Base-by-base conservation (phyloP, 352 stramenopile genomes). In the Peronospora tabacina region DNA sequence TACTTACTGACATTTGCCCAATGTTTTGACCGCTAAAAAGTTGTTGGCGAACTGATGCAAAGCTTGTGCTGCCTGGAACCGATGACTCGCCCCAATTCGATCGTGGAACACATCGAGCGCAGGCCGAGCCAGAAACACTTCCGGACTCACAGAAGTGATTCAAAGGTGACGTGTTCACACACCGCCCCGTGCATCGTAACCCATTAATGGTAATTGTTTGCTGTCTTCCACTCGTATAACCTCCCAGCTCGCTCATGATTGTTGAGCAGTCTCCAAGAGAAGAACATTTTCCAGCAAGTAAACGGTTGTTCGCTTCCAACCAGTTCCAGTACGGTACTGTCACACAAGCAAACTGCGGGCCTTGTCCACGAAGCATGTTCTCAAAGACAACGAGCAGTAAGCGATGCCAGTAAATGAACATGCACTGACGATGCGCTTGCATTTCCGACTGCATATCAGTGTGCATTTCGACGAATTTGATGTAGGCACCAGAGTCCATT, bases 401-500 rank as follows among this genome's bases (percentile, higher is more conserved):
- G 7, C 79, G 75, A 47, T 90, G 79, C 82, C 82, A 93, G 61
- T 85, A 88, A 41, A 87, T 67, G 61, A 90, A 90, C 71, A 89
- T 87, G 44, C 77, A 88, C 60, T 76, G 64, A 15, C 63, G 49
- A 37, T 85, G 69, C 7, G 71, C 74, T 24, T 81, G 53, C 35
- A 51, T 61, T 33, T 78, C 62, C 5, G 71, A 81, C 41, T 64
- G 56, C 62, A 74, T 74, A 43, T 85, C 74, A 2, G 66, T 79
- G 62, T 85, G 74, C 41, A 85, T 79, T 47, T 75, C 66, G 24
- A 82, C 40, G 49, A 83, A 82, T 50, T 81, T 75, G 40, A 70
- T 68, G 54, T 79, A 82, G 3, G 58, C 61, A 5, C 74, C 74
- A 0, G 58, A 76, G 40, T 80, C 70, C 71, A 85, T 85, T 7